These are phyloP conservation scores for Filosporella fistucella DNA, from an alignment of 495 filamentous ascomycete genomes.

Conservation along the genomic window DNA sequence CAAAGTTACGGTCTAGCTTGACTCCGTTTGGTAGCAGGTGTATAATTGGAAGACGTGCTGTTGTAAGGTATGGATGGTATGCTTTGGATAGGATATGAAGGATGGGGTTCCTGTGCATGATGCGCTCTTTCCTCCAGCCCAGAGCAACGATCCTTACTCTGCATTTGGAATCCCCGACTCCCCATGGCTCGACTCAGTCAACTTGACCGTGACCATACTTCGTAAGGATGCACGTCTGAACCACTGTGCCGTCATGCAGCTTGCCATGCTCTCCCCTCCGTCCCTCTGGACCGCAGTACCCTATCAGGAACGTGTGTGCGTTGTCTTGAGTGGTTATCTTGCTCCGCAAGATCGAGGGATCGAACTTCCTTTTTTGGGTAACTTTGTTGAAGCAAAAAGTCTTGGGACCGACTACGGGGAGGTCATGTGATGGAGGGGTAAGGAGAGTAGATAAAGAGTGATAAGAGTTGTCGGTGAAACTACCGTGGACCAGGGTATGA, in stretches of 20 bases:
- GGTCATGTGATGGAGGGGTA: no score
- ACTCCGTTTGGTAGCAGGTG: background rate
- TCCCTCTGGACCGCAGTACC: conserved; percentile 14
- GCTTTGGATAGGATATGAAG: no score
- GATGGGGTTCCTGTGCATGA: no score
- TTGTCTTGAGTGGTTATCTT: conserved; percentile 1
- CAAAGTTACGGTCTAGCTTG: background rate
- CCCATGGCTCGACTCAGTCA: no score
- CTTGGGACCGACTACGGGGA: no score
- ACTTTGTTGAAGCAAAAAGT: no score
- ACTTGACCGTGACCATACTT: no score
- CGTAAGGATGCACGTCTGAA: background rate
- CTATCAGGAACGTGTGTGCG: conserved; percentile 16
- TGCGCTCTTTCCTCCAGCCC: background rate
- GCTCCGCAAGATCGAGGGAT: conserved; percentile 3
- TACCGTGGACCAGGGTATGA: no score
- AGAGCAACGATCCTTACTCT: background rate
- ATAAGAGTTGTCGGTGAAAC: no score
- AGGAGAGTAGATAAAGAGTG: no score
- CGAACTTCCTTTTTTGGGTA: conserved; percentile 10
- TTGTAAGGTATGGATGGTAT: no score
- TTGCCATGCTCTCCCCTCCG: background rate
- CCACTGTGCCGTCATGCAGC: background rate
- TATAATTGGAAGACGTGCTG: background rate
- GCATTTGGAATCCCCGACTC: background rate